Evolutionary conservation across 208 protist species (phyloP).

Genomic region (Crithidia mellificae): DNA sequence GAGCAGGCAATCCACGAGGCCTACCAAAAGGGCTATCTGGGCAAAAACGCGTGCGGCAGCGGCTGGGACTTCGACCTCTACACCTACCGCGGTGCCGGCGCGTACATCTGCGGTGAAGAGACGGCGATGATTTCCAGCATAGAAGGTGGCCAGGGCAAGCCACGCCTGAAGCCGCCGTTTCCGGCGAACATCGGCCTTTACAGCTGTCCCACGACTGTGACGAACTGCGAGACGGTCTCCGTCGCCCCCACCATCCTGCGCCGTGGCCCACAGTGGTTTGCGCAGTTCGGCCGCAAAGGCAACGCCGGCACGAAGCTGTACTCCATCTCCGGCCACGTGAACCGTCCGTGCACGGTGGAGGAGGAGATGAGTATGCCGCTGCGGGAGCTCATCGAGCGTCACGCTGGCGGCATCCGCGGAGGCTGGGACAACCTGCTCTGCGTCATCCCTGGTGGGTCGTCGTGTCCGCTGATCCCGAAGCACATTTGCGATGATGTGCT

Average conservation of each 20-base stretch:
- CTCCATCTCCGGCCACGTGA: conserved; percentile 98
- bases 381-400: conserved; percentile 96
- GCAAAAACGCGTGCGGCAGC: conserved; percentile 97
- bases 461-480: conserved; percentile 96
- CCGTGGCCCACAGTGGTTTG: conserved; percentile 94
- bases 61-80: conserved; percentile 99
- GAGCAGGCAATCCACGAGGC: conserved; percentile 96
- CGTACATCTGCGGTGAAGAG: conserved; percentile 99
- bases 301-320: conserved; percentile 98
- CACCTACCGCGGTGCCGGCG: conserved; percentile 97
- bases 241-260: conserved; percentile 96
- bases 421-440: conserved; percentile 99
- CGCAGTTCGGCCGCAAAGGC: conserved; percentile 95
- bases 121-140: conserved; percentile 97
- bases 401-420: conserved; percentile 96
- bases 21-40: conserved; percentile 95
- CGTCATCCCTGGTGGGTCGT: conserved; percentile 98
- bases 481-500: conserved; percentile 94
- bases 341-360: conserved; percentile 98
- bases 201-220: conserved; percentile 98
- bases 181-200: conserved; percentile 98
- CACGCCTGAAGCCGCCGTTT: conserved; percentile 98
- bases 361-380: conserved; percentile 99
- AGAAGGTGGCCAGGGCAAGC: conserved; percentile 97
- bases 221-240: conserved; percentile 99